These are phyloP conservation scores for Fusarium armeniacum DNA, from an alignment of 2,329 filamentous ascomycete genomes.

Conservation along the genomic window DNA sequence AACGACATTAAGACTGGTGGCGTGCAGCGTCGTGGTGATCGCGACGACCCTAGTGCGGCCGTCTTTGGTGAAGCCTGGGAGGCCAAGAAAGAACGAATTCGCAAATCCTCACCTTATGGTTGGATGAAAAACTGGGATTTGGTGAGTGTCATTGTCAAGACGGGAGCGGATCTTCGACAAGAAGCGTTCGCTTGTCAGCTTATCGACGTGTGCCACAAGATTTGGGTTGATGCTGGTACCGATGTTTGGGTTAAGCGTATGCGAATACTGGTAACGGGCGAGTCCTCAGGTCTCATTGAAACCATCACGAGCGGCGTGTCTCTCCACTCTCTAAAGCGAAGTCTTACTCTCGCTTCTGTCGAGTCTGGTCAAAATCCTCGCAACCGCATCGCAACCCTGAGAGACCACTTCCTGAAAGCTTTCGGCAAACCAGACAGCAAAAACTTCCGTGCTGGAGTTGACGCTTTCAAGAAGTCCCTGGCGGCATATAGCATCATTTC, in stretches of 20 bases:
- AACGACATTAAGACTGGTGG: constrained; percentile 90
- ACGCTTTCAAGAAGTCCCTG: constrained; percentile 84
- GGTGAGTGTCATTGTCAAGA: constrained; percentile 89
- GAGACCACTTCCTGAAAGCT: constrained; percentile 84
- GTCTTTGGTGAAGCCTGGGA: constrained; percentile 91
- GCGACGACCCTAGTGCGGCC: constrained; percentile 86
- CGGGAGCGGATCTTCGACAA: constrained; percentile 84
- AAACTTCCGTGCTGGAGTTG: constrained; percentile 77
- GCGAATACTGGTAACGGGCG: constrained; percentile 87
- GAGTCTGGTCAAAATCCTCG: constrained; percentile 80
- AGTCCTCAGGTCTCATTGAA: constrained; percentile 86
- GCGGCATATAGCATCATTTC: constrained; percentile 89
- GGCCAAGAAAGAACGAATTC: constrained; percentile 85
- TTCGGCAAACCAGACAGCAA: constrained; percentile 80
- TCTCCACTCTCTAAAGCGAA: constrained; percentile 87
- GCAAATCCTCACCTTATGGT: constrained; percentile 85
- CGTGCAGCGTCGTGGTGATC: constrained; percentile 83
- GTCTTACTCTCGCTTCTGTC: constrained; percentile 80
- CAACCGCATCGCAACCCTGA: constrained; percentile 82
- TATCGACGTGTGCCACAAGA: constrained; percentile 84
- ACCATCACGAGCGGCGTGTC: constrained; percentile 91
- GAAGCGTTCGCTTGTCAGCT: constrained; percentile 90
- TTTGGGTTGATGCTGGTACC: constrained; percentile 80
- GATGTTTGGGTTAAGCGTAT: constrained; percentile 91
- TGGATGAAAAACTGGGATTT: constrained; percentile 94